A percentile compares a stretch with the other conserved stretches of the same genome.
Conservation (phyloP, 2,329 filamentous ascomycete genomes). For the Hypoxylon sp. region DNA sequence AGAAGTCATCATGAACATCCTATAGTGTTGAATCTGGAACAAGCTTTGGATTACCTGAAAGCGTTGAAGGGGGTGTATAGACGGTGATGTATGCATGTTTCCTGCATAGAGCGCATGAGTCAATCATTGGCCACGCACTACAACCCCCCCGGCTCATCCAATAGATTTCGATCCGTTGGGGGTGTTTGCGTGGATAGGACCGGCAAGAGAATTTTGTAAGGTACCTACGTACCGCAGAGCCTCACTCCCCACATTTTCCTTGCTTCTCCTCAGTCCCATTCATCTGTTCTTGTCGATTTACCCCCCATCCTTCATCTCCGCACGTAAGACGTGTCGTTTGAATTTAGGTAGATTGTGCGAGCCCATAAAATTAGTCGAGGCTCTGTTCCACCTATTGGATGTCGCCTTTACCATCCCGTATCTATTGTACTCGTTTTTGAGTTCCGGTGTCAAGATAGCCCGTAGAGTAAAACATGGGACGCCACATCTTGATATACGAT, state of each 20-base stretch:
- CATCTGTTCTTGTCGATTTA: conserved; percentile 2
- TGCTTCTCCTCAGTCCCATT: conserved; percentile 15
- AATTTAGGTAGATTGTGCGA: conserved; percentile 18
- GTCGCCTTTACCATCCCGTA: conserved; percentile 22
- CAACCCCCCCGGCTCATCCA: conserved; percentile 10
- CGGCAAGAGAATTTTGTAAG: conserved; percentile 11
- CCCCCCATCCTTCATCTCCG: conserved; percentile 17
- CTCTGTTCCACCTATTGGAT: conserved; percentile 31
- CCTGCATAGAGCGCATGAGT: conserved; percentile 28
- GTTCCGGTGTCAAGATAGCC: conserved; percentile 37
- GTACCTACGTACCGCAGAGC: conserved; percentile 31
- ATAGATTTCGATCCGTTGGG: conserved; percentile 25
- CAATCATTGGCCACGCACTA: conserved; percentile 16
- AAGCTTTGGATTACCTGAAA: conserved; percentile 16
- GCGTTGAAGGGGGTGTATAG: conserved; percentile 9
- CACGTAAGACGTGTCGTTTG: conserved; percentile 27
- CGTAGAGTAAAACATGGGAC: conserved; percentile 27
- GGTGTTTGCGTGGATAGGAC: conserved; percentile 4
- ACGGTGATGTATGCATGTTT: conserved; percentile 16
- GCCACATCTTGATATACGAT: conserved; percentile 34
- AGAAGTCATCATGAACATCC: conserved; percentile 30
- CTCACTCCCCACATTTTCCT: conserved; percentile 30
- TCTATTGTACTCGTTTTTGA: conserved; percentile 24
- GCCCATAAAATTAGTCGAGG: conserved; percentile 10
- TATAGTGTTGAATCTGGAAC: conserved; percentile 23